Percentiles rank a stretch among this genome's conserved stretches.
These are phyloP conservation scores for Asterella californica DNA, from an alignment of 225 moss, liverwort and hornwort genomes.

Conservation along the genomic window DNA sequence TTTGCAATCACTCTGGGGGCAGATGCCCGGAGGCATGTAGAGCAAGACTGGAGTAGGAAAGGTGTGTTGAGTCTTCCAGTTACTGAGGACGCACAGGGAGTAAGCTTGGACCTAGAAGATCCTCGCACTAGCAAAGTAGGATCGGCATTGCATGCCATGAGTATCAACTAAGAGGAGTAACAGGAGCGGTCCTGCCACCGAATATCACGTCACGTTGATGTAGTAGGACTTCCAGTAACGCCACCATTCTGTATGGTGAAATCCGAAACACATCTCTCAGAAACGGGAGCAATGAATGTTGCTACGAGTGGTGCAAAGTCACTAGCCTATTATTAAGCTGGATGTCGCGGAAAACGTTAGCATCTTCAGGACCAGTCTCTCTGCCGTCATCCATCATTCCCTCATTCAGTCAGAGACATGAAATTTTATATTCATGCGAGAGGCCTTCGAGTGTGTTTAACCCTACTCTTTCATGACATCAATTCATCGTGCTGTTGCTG, in stretches of 20 bases:
- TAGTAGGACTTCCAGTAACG: background rate
- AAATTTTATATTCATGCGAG: too few species aligned
- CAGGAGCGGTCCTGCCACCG: background rate
- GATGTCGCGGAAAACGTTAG: too few species aligned
- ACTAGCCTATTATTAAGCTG: too few species aligned
- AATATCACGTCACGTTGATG: background rate
- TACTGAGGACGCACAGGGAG: conserved; percentile 80
- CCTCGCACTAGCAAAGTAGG: conserved; percentile 41
- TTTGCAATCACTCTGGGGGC: conserved; percentile 84
- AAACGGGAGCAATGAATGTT: too few species aligned
- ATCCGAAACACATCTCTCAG: too few species aligned
- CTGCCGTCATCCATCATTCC: too few species aligned
- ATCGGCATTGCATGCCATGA: conserved; percentile 29
- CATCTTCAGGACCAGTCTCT: too few species aligned
- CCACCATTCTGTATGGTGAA: background rate
- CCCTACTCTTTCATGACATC: too few species aligned
- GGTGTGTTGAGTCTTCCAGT: conserved; percentile 76
- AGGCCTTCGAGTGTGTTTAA: too few species aligned
- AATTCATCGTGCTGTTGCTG: too few species aligned
- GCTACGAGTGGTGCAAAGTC: too few species aligned
- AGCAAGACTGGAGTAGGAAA: conserved; percentile 62
- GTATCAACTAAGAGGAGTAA: background rate
- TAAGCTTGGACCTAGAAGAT: conserved; percentile 60
- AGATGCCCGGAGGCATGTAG: conserved; percentile 47
- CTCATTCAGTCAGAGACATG: too few species aligned